These are phyloP conservation scores for Gloeophyllum trabeum DNA, from an alignment of 768 basidiomycete genomes.

Conservation along the genomic window DNA sequence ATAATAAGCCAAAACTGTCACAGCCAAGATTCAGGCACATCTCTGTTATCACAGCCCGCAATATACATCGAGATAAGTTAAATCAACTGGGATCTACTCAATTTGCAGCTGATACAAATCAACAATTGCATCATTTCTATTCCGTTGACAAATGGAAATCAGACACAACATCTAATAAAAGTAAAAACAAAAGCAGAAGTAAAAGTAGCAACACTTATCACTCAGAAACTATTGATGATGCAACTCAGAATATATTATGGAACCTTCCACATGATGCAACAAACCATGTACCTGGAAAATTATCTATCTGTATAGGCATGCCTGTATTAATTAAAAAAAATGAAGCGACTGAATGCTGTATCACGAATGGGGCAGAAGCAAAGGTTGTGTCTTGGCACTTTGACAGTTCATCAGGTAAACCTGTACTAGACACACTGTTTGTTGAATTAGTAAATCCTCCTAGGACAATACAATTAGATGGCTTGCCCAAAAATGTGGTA, in stretches of 20 bases:
- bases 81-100: slow-evolving; percentile 19
- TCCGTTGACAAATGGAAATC: slow-evolving; percentile 9
- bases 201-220: slow-evolving; percentile 19
- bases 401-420: not conserved
- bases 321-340: slow-evolving; percentile 13
- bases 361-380: slow-evolving; percentile 14
- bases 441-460: slow-evolving; percentile 6
- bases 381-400: slow-evolving; percentile 8
- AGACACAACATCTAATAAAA: not conserved
- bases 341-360: slow-evolving; percentile 14
- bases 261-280: slow-evolving; percentile 7
- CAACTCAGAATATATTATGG: slow-evolving; percentile 12
- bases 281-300: slow-evolving; percentile 10
- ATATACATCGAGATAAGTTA: slow-evolving; percentile 24
- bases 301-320: slow-evolving; percentile 11
- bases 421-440: slow-evolving; percentile 6
- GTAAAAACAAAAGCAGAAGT: slow-evolving; percentile 11
- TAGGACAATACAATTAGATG: slow-evolving; percentile 4
- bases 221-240: not conserved
- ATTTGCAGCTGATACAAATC: slow-evolving; percentile 22
- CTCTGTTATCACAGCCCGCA: slow-evolving; percentile 26
- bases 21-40: slow-evolving; percentile 18
- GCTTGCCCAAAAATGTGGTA: slow-evolving; percentile 11
- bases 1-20: slow-evolving; percentile 5
- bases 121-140: slow-evolving; percentile 16